phyloP scores from a whole-genome alignment of 768 basidiomycete species.

The Symmetrospora coprosmae region DNA sequence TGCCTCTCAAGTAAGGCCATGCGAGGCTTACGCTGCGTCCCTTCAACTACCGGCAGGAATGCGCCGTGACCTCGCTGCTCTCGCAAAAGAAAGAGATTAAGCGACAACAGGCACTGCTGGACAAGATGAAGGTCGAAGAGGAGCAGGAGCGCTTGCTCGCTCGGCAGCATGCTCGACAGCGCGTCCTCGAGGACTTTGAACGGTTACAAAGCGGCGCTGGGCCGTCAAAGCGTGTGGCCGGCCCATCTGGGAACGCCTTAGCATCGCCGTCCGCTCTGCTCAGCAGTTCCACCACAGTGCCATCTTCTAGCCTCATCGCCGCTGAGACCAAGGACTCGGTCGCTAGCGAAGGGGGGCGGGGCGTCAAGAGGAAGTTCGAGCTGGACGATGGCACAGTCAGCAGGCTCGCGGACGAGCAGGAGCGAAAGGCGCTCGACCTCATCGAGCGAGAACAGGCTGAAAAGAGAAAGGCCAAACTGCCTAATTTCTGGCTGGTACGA shows the following conservation, averaged over 20 bases:
- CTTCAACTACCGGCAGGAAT: slow-evolving; percentile 44
- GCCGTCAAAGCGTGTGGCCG: no score
- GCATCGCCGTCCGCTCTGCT: not conserved
- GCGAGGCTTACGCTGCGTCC: not conserved
- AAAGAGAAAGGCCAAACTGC: slow-evolving; percentile 68
- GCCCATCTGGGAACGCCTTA: slow-evolving; percentile 29
- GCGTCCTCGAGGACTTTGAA: slow-evolving; percentile 82
- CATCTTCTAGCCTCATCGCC: not conserved
- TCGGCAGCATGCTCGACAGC: slow-evolving; percentile 61
- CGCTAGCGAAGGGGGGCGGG: slow-evolving; percentile 25
- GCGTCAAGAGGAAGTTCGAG: slow-evolving; percentile 68
- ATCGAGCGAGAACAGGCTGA: slow-evolving; percentile 61
- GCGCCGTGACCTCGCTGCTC: slow-evolving; percentile 69
- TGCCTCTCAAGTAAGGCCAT: no score
- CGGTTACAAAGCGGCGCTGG: slow-evolving; percentile 64
- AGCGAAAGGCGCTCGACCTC: slow-evolving; percentile 66
- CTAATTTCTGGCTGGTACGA: slow-evolving; percentile 75
- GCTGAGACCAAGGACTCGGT: not conserved
- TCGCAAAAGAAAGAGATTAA: slow-evolving; percentile 86
- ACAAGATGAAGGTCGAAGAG: slow-evolving; percentile 59
- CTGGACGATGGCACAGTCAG: slow-evolving; percentile 63
- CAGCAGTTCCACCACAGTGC: no score
- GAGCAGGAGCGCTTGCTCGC: slow-evolving; percentile 61
- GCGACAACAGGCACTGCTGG: slow-evolving; percentile 66
- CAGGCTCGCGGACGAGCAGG: slow-evolving; percentile 59